These are phyloP conservation scores for Saprolegnia parasitica DNA, from an alignment of 352 stramenopile species.

Conservation along the genomic window DNA sequence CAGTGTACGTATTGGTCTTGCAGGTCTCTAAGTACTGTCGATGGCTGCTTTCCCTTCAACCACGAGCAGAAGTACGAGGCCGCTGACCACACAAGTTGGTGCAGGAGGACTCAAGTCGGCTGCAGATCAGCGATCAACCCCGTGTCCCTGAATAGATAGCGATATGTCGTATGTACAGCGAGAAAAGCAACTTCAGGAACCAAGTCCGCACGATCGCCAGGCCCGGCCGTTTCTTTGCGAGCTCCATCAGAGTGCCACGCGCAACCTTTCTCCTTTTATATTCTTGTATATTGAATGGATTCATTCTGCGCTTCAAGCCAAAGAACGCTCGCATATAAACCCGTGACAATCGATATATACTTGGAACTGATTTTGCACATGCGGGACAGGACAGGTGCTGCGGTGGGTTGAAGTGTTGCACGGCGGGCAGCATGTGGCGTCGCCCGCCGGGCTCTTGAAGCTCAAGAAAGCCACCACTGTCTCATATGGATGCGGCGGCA, in stretches of 20 bases:
- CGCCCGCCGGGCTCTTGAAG: neutral
- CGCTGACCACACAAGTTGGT: too few relatives aligned
- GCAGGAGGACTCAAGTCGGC: neutral
- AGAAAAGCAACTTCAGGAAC: neutral
- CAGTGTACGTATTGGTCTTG: too few relatives aligned
- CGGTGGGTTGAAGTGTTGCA: constrained; percentile 1
- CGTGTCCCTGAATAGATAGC: neutral
- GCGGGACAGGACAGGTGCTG: neutral
- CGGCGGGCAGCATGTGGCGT: neutral
- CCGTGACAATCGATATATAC: neutral
- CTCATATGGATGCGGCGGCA: neutral
- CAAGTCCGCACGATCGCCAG: neutral
- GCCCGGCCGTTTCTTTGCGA: neutral
- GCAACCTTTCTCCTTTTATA: neutral
- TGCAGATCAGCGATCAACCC: neutral
- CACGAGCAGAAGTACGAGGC: too few relatives aligned
- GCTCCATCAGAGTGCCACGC: neutral
- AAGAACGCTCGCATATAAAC: too few relatives aligned
- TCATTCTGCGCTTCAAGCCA: too few relatives aligned
- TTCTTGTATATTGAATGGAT: neutral
- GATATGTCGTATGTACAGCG: neutral
- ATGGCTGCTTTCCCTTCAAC: too few relatives aligned
- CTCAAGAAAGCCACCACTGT: constrained; percentile 1
- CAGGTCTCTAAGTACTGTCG: too few relatives aligned
- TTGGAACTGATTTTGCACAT: neutral